Base-by-base conservation (phyloP, 495 filamentous ascomycete species). In the Xylaria sp. region DNA sequence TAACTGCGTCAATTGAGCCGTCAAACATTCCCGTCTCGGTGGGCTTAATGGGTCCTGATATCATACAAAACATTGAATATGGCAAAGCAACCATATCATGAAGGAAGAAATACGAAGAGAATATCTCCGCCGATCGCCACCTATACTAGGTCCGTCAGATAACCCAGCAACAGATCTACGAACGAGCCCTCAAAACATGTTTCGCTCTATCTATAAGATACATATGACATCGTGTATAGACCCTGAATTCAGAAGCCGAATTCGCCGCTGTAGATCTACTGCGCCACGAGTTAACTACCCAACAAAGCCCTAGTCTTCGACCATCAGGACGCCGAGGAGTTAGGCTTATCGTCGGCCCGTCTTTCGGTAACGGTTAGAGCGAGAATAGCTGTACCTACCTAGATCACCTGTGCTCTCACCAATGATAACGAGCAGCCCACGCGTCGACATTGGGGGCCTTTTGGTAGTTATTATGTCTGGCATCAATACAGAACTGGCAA, bases 281-380 rank as follows among this genome's bases (percentile, higher is more conserved):
- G 52, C 66, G 19, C 52, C 17, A 35, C 5, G 50, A 44, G 52
- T 59, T 68, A 68, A 53, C 50, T 7, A 55, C 15, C 9, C 17
- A 21, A 24, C 67, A 40, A 31, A 52, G 9, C 67, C 43, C 35
- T 35, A 35, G 21, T 55, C 58, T 46, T 61, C 40, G 26, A 17
- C 52, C 26, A 55, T 17, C 52, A 55, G 31, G n/a, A 40, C 57
- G 44, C 41, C 31, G 6, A 61, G 29, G 21, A 21, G 29, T 63
- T 71, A 37, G 61, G 37, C 41, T 59, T 7, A 58, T 59, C 61
- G 63, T 71, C 69, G 69, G 69, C 69, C 69, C 69, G 69, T 59
- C 61, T 65, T 29, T 71, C 69, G 69, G 69, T 46, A 71, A 41
- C 43, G 35, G 44, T 61, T 70, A 37, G 12, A 52, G 21, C 68